phyloP scores from a whole-genome alignment of 768 basidiomycete genomes.

The Suillus fuscotomentosus region DNA sequence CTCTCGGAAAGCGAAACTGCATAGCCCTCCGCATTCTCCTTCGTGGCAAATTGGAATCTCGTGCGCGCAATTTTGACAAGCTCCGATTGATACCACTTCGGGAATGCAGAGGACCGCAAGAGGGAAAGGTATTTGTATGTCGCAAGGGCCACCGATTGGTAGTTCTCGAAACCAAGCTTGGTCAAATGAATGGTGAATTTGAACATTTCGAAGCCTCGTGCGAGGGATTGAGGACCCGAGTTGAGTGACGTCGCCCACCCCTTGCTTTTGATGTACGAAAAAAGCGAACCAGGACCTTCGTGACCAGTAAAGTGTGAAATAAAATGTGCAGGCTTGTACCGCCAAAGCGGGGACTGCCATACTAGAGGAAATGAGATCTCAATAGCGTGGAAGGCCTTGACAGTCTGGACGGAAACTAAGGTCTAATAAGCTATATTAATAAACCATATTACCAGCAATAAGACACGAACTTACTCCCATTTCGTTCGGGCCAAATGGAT shows the following conservation, averaged over 20 bases:
- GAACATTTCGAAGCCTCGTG: slow-evolving; percentile 86
- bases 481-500: slow-evolving; percentile 72
- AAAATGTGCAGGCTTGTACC: slow-evolving; percentile 74
- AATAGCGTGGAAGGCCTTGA: slow-evolving; percentile 82
- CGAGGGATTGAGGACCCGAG: slow-evolving; percentile 67
- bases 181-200: slow-evolving; percentile 83
- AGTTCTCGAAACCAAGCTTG: slow-evolving; percentile 80
- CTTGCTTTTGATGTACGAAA: slow-evolving; percentile 85
- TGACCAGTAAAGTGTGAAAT: slow-evolving; percentile 85
- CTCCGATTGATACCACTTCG: slow-evolving; percentile 75
- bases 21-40: slow-evolving; percentile 76
- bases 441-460: slow-evolving; percentile 5
- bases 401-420: slow-evolving; percentile 81
- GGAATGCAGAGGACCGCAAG: slow-evolving; percentile 58
- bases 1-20: slow-evolving; percentile 72
- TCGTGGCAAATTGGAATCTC: slow-evolving; percentile 86
- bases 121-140: slow-evolving; percentile 80
- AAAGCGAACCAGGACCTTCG: slow-evolving; percentile 89
- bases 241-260: slow-evolving; percentile 82
- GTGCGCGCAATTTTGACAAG: slow-evolving; percentile 66
- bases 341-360: slow-evolving; percentile 71
- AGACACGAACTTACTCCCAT: slow-evolving; percentile 56
- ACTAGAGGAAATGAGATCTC: slow-evolving; percentile 81
- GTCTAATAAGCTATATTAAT: slow-evolving; percentile 44
- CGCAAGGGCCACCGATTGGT: slow-evolving; percentile 66